phyloP scores from a whole-genome alignment of 495 filamentous ascomycete genomes.

The Neurospora sp. region DNA sequence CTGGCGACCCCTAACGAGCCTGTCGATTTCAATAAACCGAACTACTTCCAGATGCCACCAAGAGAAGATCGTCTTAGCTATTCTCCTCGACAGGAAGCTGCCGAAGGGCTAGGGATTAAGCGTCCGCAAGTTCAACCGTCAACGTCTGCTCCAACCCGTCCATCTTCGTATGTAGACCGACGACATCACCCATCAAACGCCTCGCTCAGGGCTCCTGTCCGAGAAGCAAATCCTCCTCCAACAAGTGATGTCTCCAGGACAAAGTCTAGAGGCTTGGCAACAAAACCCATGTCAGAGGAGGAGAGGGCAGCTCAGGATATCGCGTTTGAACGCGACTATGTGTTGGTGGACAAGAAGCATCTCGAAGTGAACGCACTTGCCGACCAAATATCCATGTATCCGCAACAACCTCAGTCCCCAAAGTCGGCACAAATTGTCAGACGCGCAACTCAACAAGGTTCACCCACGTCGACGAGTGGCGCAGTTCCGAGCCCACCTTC shows the following conservation, averaged over 20 bases:
- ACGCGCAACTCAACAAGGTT: conserved; percentile 55
- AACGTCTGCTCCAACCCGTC: conserved; percentile 29
- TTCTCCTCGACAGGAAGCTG: conserved; percentile 20
- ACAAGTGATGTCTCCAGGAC: conserved; percentile 6
- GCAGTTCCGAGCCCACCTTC: conserved; percentile 45
- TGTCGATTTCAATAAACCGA: neutral
- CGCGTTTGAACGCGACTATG: conserved; percentile 86
- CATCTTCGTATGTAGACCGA: conserved; percentile 22
- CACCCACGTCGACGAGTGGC: conserved; percentile 47
- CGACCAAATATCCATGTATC: conserved; percentile 79
- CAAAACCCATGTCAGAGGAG: conserved; percentile 42
- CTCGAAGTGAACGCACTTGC: conserved; percentile 97
- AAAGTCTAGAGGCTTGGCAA: conserved; percentile 14
- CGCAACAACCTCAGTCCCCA: conserved; percentile 40
- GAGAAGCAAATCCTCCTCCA: conserved; percentile 10
- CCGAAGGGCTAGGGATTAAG: conserved; percentile 36
- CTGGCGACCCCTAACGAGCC: conserved; percentile 28
- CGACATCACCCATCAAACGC: conserved; percentile 28
- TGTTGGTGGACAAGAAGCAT: conserved; percentile 86
- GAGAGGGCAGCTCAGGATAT: conserved; percentile 79
- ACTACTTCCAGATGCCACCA: neutral
- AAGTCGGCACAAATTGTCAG: conserved; percentile 38
- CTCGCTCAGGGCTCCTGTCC: conserved; percentile 15
- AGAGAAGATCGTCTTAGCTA: neutral
- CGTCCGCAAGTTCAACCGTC: conserved; percentile 27